Evolutionary conservation across 768 basidiomycete species (phyloP).

Genomic region (Rhizopogon vinicolor): DNA sequence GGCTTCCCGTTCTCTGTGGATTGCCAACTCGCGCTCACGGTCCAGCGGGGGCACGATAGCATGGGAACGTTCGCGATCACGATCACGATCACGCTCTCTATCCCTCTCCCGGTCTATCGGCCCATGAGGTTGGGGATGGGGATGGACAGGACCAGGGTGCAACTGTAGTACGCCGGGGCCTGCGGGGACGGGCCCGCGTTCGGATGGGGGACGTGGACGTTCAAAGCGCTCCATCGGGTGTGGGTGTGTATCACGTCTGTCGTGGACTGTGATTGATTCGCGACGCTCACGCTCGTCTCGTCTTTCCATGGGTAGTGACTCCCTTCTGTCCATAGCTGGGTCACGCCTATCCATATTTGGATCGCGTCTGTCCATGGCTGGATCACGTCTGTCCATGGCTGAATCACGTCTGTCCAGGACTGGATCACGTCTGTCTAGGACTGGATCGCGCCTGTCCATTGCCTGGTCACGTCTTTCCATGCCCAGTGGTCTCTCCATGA

Average conservation of each 20-base stretch:
- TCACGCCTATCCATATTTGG: no score
- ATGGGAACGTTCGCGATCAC: slow-evolving; percentile 23
- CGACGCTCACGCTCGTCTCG: background rate
- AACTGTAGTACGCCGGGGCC: slow-evolving; percentile 10
- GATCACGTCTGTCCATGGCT: background rate
- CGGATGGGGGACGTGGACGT: background rate
- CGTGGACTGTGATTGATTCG: background rate
- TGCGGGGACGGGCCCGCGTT: background rate
- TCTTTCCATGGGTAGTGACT: background rate
- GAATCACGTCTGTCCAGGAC: background rate
- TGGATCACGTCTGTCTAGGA: background rate
- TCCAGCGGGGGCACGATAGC: slow-evolving; percentile 15
- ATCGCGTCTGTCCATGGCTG: background rate
- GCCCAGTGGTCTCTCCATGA: background rate
- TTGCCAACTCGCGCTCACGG: slow-evolving; percentile 19
- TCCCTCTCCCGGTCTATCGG: slow-evolving; percentile 18
- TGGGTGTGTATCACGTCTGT: background rate
- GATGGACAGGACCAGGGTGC: slow-evolving; percentile 13
- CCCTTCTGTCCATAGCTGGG: background rate
- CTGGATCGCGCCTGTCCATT: background rate
- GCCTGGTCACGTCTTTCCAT: background rate
- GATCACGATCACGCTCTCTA: slow-evolving; percentile 23
- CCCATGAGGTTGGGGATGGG: slow-evolving; percentile 16
- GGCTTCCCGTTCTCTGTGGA: slow-evolving; percentile 22
- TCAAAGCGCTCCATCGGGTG: background rate